Evolutionary conservation across 345 rosid species (phyloP).

Genomic region (Durio zibethinus): DNA sequence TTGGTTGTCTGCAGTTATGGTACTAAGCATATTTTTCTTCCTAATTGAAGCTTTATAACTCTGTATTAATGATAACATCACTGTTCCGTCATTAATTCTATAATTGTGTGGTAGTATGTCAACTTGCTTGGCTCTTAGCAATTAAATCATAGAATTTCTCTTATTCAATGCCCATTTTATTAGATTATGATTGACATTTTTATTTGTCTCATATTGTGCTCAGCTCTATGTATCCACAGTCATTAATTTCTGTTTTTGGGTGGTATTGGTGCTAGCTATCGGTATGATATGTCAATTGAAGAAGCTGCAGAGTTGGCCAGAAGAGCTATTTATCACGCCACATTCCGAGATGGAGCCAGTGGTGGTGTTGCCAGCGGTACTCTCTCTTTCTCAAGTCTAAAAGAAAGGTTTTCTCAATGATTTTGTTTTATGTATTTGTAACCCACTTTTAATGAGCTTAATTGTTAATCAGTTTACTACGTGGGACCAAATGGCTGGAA

Average conservation of each 20-base stretch:
- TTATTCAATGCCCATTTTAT: neutral
- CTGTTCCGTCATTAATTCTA: neutral
- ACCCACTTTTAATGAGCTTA: neutral
- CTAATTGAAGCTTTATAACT: neutral
- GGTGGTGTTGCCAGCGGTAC: slow-evolving; percentile 99
- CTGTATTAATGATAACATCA: no score
- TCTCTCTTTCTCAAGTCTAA: neutral
- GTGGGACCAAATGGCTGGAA: slow-evolving; percentile 97
- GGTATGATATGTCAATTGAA: slow-evolving; percentile 73
- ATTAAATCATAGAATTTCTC: neutral
- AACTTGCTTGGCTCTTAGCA: neutral
- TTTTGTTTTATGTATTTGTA: neutral
- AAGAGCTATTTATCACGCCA: slow-evolving; percentile 96
- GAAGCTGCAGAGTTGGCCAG: slow-evolving; percentile 96
- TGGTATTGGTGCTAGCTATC: slow-evolving; percentile 51
- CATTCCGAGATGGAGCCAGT: slow-evolving; percentile 99
- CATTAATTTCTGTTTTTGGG: neutral
- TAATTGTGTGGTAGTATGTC: neutral
- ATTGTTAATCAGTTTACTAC: slow-evolving; percentile 61
- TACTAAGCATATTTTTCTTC: neutral
- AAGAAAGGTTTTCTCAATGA: neutral
- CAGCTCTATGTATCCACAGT: neutral
- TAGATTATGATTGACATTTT: neutral
- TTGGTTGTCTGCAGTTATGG: neutral
- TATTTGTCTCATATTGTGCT: neutral